phyloP scores from a whole-genome alignment of 257 asterid species.

The Scutellaria baicalensis region DNA sequence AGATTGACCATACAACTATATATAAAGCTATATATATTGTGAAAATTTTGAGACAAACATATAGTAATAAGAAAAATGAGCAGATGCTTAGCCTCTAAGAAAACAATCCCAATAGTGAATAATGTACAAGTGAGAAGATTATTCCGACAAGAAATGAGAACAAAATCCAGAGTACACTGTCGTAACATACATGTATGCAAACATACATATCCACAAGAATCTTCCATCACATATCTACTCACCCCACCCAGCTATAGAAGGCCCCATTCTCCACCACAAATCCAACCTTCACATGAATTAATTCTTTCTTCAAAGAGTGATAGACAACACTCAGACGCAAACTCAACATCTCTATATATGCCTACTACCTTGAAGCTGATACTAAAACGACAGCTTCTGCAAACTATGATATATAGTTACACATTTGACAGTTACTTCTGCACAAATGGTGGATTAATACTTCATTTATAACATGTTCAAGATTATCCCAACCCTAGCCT shows the following conservation, averaged over 20 bases:
- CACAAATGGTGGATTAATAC: slow-evolving; percentile 9
- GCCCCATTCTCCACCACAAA: slow-evolving; percentile 19
- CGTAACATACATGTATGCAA: not conserved
- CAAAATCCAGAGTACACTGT: slow-evolving; percentile 13
- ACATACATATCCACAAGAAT: slow-evolving; percentile 22
- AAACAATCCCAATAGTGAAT: not conserved
- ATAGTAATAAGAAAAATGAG: not conserved
- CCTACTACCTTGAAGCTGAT: slow-evolving; percentile 28
- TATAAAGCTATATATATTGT: not conserved
- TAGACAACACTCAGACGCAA: slow-evolving; percentile 11
- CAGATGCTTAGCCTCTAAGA: not conserved
- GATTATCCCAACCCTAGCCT: not conserved
- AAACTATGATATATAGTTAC: slow-evolving; percentile 13
- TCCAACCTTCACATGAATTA: slow-evolving; percentile 10
- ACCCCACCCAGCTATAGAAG: slow-evolving; percentile 25
- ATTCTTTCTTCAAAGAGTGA: not conserved
- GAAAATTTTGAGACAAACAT: not conserved
- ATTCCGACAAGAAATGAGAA: not conserved
- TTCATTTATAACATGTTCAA: not conserved
- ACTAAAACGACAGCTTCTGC: slow-evolving; percentile 35
- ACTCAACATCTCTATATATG: not conserved
- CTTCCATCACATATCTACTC: slow-evolving; percentile 28
- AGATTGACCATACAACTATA: not conserved
- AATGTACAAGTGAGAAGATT: not conserved
- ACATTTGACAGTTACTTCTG: slow-evolving; percentile 4